These are phyloP conservation scores for Cryptococcus sp. DNA, from an alignment of 1,284 basidiomycete species.

Conservation along the genomic window DNA sequence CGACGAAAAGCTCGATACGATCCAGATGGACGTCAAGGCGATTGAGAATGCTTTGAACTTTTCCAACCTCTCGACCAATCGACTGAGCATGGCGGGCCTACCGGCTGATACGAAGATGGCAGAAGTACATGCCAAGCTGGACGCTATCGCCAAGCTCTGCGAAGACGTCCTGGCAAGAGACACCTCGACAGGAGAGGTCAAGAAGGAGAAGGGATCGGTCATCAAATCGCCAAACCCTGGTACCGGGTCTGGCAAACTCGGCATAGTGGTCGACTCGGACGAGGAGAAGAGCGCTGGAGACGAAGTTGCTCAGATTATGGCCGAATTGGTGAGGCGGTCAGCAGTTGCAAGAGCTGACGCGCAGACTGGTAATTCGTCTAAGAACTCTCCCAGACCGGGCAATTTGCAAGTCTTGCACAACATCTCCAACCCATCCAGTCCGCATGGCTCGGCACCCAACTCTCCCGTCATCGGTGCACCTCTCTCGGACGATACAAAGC, in stretches of 20 bases:
- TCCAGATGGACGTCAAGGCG: conserved; percentile 25
- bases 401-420: conserved; percentile 28
- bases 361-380: conserved; percentile 24
- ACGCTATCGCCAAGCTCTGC: conserved; percentile 33
- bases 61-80: conserved; percentile 16
- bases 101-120: conserved; percentile 1
- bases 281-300: conserved; percentile 28
- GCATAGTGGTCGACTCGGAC: conserved; percentile 9
- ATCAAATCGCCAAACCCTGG: neutral
- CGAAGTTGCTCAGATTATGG: conserved; percentile 37
- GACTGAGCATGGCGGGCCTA: neutral
- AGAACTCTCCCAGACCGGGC: conserved; percentile 22
- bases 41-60: conserved; percentile 30
- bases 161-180: conserved; percentile 25
- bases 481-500: conserved; percentile 12
- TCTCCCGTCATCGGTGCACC: neutral
- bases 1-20: conserved; percentile 19
- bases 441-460: neutral
- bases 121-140: conserved; percentile 36
- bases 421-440: conserved; percentile 15
- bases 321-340: conserved; percentile 19
- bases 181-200: neutral
- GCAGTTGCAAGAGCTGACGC: neutral
- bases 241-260: neutral
- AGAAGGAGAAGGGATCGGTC: neutral